These are phyloP conservation scores for Trichothecium roseum DNA, from an alignment of 2,329 filamentous ascomycete species.

Conservation along the genomic window DNA sequence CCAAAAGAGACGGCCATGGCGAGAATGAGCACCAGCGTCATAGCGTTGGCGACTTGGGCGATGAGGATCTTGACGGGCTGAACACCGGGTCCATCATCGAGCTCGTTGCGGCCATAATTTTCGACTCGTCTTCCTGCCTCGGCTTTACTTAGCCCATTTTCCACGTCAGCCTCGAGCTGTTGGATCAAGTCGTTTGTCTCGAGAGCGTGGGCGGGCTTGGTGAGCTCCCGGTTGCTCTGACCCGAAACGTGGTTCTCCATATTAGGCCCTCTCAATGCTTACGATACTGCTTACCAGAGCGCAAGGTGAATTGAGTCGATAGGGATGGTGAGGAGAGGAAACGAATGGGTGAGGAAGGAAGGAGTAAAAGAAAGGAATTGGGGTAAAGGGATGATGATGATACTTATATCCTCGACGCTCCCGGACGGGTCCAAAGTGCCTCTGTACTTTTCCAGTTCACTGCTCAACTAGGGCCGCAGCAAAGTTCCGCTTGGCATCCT, in stretches of 20 bases:
- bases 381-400: too few relatives aligned
- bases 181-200: constrained; percentile 33
- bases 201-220: constrained; percentile 45
- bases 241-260: constrained; percentile 15
- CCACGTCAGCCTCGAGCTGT: constrained; percentile 39
- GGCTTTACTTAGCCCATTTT: constrained; percentile 38
- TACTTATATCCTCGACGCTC: too few relatives aligned
- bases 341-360: too few relatives aligned
- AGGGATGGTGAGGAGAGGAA: too few relatives aligned
- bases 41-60: constrained; percentile 48
- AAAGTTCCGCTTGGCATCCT: too few relatives aligned
- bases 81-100: constrained; percentile 34
- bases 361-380: too few relatives aligned
- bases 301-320: too few relatives aligned
- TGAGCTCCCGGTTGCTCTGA: constrained; percentile 25
- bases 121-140: constrained; percentile 39
- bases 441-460: too few relatives aligned
- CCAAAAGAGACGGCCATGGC: constrained; percentile 48
- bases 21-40: constrained; percentile 45
- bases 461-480: too few relatives aligned
- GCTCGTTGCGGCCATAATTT: constrained; percentile 46
- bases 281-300: too few relatives aligned
- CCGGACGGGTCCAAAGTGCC: too few relatives aligned
- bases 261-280: too few relatives aligned
- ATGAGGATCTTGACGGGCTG: constrained; percentile 46